Conservation (phyloP, 257 asterid genomes). For the Solanum gandarillasii region DNA sequence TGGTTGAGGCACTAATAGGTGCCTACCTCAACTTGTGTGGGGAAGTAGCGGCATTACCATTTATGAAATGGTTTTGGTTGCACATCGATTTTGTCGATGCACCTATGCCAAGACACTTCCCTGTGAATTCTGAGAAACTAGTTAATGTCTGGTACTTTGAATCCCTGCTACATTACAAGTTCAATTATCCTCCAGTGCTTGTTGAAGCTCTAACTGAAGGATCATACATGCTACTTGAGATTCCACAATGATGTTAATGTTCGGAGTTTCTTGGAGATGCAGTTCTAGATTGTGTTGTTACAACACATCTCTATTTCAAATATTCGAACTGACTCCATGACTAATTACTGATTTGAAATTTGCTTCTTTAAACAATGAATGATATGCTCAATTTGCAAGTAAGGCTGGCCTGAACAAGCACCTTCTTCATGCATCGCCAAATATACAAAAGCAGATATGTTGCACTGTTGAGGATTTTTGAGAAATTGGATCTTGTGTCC, state of each 20-base stretch:
- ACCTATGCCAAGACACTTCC: too few species aligned
- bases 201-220: neutral
- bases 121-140: too few species aligned
- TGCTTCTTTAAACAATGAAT: neutral
- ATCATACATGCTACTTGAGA: neutral
- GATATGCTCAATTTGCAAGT: rapidly evolving
- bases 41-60: too few species aligned
- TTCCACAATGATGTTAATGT: neutral
- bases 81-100: too few species aligned
- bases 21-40: too few species aligned
- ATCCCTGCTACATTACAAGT: neutral
- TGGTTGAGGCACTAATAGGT: too few species aligned
- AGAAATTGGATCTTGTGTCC: too few species aligned
- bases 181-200: neutral
- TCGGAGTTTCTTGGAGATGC: neutral
- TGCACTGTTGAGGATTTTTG: too few species aligned
- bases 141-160: neutral
- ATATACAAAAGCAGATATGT: too few species aligned
- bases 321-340: neutral
- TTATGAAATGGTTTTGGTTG: too few species aligned
- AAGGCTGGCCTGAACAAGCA: neutral
- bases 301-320: too few species aligned
- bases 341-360: too few species aligned
- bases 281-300: neutral
- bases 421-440: rapidly evolving